phyloP scores from a whole-genome alignment of 2,329 filamentous ascomycete species.

The Coniochaeta ligniaria region DNA sequence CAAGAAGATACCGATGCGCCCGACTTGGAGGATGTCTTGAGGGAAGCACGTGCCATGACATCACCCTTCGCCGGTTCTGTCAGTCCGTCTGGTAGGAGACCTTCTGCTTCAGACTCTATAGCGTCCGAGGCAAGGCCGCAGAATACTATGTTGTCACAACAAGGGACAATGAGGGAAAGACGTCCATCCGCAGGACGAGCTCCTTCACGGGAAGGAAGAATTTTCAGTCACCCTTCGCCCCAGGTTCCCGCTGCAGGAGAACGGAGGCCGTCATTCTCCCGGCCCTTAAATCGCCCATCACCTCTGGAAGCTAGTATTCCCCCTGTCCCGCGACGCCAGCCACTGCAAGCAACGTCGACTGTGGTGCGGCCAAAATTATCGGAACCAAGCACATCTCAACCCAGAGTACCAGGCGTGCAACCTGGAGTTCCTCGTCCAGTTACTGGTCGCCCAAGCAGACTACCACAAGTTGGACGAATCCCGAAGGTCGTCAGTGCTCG shows the following conservation, averaged over 20 bases:
- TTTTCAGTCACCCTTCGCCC: not conserved
- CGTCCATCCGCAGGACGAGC: not conserved
- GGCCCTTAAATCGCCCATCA: not conserved
- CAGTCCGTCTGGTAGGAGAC: not conserved
- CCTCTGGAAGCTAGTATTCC: not conserved
- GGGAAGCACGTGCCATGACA: conserved; percentile 36
- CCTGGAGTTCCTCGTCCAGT: conserved; percentile 5
- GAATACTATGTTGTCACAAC: not conserved
- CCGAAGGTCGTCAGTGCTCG: conserved; percentile 70
- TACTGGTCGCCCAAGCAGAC: conserved; percentile 47
- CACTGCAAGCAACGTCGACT: not conserved
- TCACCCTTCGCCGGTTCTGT: not conserved
- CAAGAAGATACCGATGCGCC: conserved; percentile 32
- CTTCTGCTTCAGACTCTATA: not conserved
- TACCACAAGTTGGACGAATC: conserved; percentile 79
- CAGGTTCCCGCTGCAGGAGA: not conserved
- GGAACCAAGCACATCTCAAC: not conserved
- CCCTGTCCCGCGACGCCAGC: not conserved
- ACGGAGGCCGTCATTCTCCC: conserved; percentile 8
- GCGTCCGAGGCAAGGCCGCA: not conserved
- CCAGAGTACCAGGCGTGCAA: not conserved
- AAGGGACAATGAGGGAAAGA: not conserved
- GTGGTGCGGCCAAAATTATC: not conserved
- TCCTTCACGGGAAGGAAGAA: not conserved
- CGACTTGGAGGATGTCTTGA: conserved; percentile 41